Conservation (phyloP, 768 basidiomycete genomes). For the Termitomyces sp. region DNA sequence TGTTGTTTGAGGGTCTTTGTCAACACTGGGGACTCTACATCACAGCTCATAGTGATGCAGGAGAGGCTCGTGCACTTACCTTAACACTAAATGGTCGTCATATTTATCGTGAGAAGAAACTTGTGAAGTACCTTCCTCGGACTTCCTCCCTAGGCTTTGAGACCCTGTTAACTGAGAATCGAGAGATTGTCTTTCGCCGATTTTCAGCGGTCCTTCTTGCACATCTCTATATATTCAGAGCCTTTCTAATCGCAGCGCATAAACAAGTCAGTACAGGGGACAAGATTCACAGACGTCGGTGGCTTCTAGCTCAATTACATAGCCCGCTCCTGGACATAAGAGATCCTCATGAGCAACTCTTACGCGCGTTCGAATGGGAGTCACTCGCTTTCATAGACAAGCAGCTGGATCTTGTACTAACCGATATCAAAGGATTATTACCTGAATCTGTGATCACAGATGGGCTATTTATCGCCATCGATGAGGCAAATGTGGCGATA, state of each 20-base stretch:
- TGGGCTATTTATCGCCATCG: background rate
- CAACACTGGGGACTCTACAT: conserved; percentile 2
- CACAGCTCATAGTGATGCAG: background rate
- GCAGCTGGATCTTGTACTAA: background rate
- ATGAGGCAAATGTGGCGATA: background rate
- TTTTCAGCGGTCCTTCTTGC: background rate
- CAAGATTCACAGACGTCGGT: background rate
- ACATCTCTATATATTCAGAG: background rate
- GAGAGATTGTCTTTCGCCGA: background rate
- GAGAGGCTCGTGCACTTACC: background rate
- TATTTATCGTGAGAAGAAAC: background rate
- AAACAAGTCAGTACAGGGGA: background rate
- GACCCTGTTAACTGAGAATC: background rate
- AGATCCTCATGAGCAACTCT: background rate
- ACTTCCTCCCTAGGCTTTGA: background rate
- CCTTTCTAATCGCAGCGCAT: background rate
- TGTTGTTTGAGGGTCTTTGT: conserved; percentile 1
- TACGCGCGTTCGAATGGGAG: background rate
- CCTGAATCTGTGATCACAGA: background rate
- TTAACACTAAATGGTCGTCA: background rate
- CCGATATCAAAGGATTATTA: background rate
- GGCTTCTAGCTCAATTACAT: background rate
- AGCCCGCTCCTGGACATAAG: background rate
- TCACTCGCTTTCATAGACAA: background rate
- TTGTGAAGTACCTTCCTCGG: background rate